Base-by-base conservation (phyloP, 371 early-diverging fungal genomes). In the Mucor lusitanicus region DNA sequence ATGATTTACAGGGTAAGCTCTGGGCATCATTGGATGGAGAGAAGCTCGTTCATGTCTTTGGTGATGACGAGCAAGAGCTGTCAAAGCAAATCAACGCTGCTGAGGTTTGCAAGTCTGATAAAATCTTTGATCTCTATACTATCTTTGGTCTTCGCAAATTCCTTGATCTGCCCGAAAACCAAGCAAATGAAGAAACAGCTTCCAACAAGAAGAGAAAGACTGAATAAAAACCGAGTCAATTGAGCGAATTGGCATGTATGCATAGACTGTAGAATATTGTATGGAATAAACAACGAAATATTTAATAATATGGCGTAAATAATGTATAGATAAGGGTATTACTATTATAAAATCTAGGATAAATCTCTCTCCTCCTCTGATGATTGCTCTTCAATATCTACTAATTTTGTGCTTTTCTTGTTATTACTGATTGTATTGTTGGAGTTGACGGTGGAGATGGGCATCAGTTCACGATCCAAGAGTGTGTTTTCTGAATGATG, bases 81-180 rank as follows among this genome's bases (percentile, higher is more conserved):
- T 65, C 78, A 4, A 74, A 78, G 57, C 72, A 83, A 28, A 70
- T 82, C 56, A 87, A 87, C 44, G 53, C 67, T 0, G 66, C 78
- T 46, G 75, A 80, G 40, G 78, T 81, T 28, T 78, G 76, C 48
- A 67, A 77, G 57, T 81, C 82, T 9, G 76, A 80, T 9, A 70
- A 72, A 3, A 59, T 83, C 25, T 81, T 82, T 48, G 86, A 87
- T 54, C 72, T 86, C 39, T 84, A 81, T 68, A 75, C 77, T 35
- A 81, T 82, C 17, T 85, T 86, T 67, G 83, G 83, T 11, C 72
- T 87, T 66, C 83, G 88, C 59, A 87, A 87, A 68, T 77, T 78
- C 64, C 66, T 78, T 13, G 83, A 83, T 70, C 70, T 76, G 33
- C 75, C 78, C 12, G 78, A 78, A 25, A 61, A 74, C 9, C 60